These are phyloP conservation scores for Gossypium stocksii DNA, from an alignment of 345 rosid species.

Conservation along the genomic window DNA sequence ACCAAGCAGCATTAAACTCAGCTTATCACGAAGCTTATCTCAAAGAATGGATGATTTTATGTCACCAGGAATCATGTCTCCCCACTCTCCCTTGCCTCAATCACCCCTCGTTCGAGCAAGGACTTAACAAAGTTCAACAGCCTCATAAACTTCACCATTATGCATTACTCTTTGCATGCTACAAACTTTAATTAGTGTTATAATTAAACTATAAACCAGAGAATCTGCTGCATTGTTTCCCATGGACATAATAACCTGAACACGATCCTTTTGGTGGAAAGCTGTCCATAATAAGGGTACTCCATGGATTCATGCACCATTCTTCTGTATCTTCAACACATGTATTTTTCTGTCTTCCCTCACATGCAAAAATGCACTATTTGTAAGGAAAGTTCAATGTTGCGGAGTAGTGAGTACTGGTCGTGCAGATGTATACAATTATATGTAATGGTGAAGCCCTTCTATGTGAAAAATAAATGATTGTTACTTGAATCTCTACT, in stretches of 20 bases:
- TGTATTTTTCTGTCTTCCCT: not conserved
- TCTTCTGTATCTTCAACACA: not conserved
- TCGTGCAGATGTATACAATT: not conserved
- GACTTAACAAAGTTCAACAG: conserved; percentile 21
- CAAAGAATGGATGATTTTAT: conserved; percentile 52
- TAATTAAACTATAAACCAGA: not conserved
- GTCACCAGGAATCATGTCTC: conserved; percentile 45
- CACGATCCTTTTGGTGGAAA: not conserved
- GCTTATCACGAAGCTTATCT: conserved; percentile 31
- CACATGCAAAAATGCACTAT: not conserved
- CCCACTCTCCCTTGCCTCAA: conserved; percentile 58
- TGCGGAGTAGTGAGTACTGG: not conserved
- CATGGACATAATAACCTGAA: not conserved
- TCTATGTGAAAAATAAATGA: not conserved
- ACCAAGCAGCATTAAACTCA: conserved; percentile 62
- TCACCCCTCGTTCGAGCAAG: conserved; percentile 82
- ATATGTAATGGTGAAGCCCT: not conserved
- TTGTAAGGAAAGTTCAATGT: conserved; percentile 3
- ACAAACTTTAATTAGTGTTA: not conserved
- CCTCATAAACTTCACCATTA: not conserved
- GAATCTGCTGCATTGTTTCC: conserved; percentile 10
- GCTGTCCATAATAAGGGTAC: not conserved
- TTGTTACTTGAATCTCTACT: not conserved
- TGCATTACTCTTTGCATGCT: not conserved
- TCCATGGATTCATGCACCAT: conserved; percentile 10